Evolutionary conservation across 2,329 filamentous ascomycete species (phyloP).

Genomic region (Cytospora mali): DNA sequence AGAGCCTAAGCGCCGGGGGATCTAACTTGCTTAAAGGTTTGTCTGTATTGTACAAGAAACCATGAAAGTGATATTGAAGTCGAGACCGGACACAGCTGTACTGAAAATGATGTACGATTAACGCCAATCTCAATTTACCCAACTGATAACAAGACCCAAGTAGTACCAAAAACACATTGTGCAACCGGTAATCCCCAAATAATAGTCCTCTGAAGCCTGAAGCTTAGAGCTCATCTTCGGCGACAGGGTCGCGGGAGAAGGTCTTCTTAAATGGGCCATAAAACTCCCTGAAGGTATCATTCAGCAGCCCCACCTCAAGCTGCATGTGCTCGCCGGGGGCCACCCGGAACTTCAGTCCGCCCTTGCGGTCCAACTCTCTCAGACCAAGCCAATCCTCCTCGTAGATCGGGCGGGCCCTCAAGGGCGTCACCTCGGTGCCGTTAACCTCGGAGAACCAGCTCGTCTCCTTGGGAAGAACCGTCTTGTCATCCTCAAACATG

Average conservation of each 20-base stretch:
- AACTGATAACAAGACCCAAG: neutral
- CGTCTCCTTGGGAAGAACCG: slow-evolving; percentile 86
- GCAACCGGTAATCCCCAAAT: neutral
- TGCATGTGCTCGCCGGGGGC: slow-evolving; percentile 83
- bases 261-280: slow-evolving; percentile 58
- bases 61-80: neutral
- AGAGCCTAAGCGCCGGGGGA: neutral
- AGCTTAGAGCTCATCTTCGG: slow-evolving; percentile 24
- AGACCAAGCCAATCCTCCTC: slow-evolving; percentile 93
- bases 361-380: slow-evolving; percentile 75
- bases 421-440: slow-evolving; percentile 63
- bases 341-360: slow-evolving; percentile 73
- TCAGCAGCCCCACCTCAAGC: slow-evolving; percentile 67
- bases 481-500: slow-evolving; percentile 83
- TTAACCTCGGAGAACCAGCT: slow-evolving; percentile 91
- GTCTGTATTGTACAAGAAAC: neutral
- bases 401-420: slow-evolving; percentile 75
- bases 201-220: neutral
- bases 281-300: slow-evolving; percentile 66
- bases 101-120: neutral
- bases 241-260: slow-evolving; percentile 35
- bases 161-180: neutral
- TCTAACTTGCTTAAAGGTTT: neutral
- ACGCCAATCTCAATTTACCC: neutral
- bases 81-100: neutral